Base-by-base conservation (phyloP, 129 eudicot genomes). In the Escallonia herrerae region DNA sequence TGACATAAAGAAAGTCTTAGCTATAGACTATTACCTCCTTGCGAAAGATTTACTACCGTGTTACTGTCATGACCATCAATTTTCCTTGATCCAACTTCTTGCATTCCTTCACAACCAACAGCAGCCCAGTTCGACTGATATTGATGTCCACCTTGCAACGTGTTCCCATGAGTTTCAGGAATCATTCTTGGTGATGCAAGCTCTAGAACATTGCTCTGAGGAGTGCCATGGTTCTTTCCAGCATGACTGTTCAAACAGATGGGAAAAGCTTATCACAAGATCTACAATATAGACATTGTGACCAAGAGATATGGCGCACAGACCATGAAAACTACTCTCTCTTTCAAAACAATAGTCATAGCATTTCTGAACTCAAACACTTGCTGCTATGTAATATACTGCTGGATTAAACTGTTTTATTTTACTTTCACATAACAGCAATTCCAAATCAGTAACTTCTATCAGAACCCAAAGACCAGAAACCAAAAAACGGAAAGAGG, bases 161-260 rank as follows among this genome's bases (percentile, higher is more conserved):
- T 5, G 50, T 66, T 64, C 51, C 87, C 90, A 57, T 74, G 83
- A 67, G 70, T 75, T 66, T 82, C 86, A 47, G 80, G 77, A 74
- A 62, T 76, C 41, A 81, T 52, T 80, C 88, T 82, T 57, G 95
- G 97, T 44, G 97, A 87, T 60, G 77, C 37, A 73, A 84, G 83
- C 70, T 87, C 95, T 75, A 76, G 66, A 63, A 69, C 42, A 58
- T 58, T 66, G 54, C 71, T 37, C 8, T 70, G 56, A 15, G 68
- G 59, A 59, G 68, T 39, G 64, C 55, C n/a, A 55, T 71, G 75
- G 70, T 77, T 80, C 74, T 62, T 67, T 48, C 89, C 84, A 75
- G 73, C 49, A n/a, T 84, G 72, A 74, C 83, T 81, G 85, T 60
- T 60, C 67, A 64, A 68, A 69, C 72, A 73, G 43, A 67, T 40